Conservation (phyloP, 208 protist species). For the Leishmania tarentolae region DNA sequence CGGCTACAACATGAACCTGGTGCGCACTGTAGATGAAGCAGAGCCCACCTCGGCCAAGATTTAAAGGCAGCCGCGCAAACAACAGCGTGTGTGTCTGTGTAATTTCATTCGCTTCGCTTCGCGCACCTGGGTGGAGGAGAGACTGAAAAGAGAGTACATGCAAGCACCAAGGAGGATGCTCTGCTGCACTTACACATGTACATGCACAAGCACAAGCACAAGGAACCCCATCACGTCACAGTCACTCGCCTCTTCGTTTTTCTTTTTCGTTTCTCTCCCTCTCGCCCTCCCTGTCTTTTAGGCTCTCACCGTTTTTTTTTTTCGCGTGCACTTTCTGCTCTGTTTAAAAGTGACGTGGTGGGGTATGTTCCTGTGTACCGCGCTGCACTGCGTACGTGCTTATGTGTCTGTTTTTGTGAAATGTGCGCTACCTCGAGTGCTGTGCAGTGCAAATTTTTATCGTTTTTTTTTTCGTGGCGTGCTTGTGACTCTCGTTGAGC, state of each 20-base stretch:
- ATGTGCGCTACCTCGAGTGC: neutral
- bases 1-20: conserved; percentile 57
- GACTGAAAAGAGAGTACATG: neutral
- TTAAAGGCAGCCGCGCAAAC: conserved; percentile 13
- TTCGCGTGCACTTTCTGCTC: neutral
- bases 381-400: neutral
- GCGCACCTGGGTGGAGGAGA: neutral
- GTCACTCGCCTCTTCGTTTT: neutral
- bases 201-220: neutral
- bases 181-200: neutral
- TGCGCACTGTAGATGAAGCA: conserved; percentile 47
- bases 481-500: neutral
- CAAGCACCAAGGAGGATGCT: neutral
- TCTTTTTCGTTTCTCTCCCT: neutral
- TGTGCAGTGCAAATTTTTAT: conserved; percentile 6
- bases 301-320: neutral
- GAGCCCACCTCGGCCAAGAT: conserved; percentile 42
- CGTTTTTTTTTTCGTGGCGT: neutral
- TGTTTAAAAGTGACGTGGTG: neutral
- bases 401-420: neutral
- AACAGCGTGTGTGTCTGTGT: neutral
- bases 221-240: neutral
- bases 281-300: neutral
- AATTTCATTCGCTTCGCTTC: neutral
- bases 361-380: neutral